Base-by-base conservation (phyloP, 371 early-diverging fungal genomes). In the Mucor mucedo region DNA sequence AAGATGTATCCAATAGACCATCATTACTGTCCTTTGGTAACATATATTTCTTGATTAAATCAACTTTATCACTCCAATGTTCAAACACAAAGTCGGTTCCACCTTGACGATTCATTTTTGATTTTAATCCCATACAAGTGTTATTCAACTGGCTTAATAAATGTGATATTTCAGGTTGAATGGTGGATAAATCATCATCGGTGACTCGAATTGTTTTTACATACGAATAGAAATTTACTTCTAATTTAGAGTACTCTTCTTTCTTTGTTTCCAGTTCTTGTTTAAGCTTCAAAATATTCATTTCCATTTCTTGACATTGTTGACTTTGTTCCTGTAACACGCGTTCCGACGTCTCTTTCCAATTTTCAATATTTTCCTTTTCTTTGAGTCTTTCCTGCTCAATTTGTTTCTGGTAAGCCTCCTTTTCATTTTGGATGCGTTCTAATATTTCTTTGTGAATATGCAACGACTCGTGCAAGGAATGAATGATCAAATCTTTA, bases 121-220 rank as follows among this genome's bases (percentile, higher is more conserved):
- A 67, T 27, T 71, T 72, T 13, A 80, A 52, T 3, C 76, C 71
- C 80, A 80, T 75, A 50, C 77, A 75, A 47, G 77, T 70, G 44
- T 80, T 80, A 56, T 75, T 75, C 39, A 80, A 39, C 57, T 75
- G 73, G 44, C 72, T 73, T 16, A 68, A 59, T 16, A 80, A 45
- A 52, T 80, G 75, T 5, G 58, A 68, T 60, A 80, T 73, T 60
- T 84, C 75, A n/a, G 73, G 69, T 29, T 77, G 76, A 41, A 80
- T 80, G 0, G 82, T 82, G 2, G 82, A 82, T 29, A 79, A 39
- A 49, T 82, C 82, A 50, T 82, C 82, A 55, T 82, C 82, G 1
- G 82, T 82, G 2, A 79, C 79, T 8, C 82, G 79, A 59, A 82
- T 76, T 4, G 72, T 58, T 21, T 63, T 65, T 13, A 80, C 70